These are phyloP conservation scores for Aspergillus carlsbadensis DNA, from an alignment of 495 filamentous ascomycete genomes.

Conservation along the genomic window DNA sequence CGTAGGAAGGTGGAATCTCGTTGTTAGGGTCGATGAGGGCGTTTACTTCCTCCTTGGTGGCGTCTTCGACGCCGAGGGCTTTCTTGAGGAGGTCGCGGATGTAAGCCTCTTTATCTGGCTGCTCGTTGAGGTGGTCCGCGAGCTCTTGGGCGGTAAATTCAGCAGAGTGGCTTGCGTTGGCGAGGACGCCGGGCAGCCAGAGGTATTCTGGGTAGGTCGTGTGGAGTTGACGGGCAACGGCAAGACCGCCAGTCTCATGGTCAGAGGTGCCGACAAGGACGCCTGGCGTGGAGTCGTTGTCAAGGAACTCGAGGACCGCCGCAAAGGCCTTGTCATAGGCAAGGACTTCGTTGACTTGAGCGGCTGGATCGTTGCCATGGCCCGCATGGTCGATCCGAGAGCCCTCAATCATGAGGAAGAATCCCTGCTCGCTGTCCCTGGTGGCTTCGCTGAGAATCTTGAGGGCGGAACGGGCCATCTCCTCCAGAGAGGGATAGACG, in stretches of 20 bases:
- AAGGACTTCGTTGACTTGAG: conserved; percentile 91
- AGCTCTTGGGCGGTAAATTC: conserved; percentile 66
- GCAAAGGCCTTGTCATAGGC: conserved; percentile 87
- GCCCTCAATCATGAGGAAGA: conserved; percentile 98
- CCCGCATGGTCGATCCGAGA: conserved; percentile 95
- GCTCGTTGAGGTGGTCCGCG: conserved; percentile 47
- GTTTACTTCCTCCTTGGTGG: conserved; percentile 68
- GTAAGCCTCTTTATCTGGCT: conserved; percentile 40
- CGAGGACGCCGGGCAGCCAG: conserved; percentile 82
- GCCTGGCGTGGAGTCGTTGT: conserved; percentile 67
- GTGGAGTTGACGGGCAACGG: conserved; percentile 73
- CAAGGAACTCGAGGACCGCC: conserved; percentile 79
- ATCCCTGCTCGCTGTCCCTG: conserved; percentile 80
- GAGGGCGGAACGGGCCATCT: conserved; percentile 86
- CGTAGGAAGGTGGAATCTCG: conserved; percentile 42
- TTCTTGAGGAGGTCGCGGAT: conserved; percentile 60
- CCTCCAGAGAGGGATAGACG: conserved; percentile 82
- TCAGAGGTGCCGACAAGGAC: conserved; percentile 88
- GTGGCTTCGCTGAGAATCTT: conserved; percentile 80
- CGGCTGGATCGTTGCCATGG: conserved; percentile 91
- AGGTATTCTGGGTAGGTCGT: conserved; percentile 70
- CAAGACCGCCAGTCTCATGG: conserved; percentile 90
- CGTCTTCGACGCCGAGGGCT: conserved; percentile 75
- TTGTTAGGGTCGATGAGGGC: conserved; percentile 55
- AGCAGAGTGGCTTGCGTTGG: conserved; percentile 76